phyloP scores from a whole-genome alignment of 1,139 yeast species.

The Scheffersomyces titani region DNA sequence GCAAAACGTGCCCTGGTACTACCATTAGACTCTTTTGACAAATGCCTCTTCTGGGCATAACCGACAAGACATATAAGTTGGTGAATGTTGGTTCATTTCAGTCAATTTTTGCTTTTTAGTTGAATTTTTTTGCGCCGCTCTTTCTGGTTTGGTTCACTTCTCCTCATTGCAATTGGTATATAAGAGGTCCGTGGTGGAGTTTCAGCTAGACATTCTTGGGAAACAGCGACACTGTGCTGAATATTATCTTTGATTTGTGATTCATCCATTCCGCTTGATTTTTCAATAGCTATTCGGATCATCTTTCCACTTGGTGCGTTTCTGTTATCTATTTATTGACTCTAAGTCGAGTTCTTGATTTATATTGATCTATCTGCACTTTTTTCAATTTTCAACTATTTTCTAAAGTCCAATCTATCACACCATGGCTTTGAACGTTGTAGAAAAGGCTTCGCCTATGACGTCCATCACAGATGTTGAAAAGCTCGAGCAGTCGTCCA shows the following conservation, averaged over 20 bases:
- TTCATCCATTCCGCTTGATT: neutral
- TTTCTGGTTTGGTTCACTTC: neutral
- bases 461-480: neutral
- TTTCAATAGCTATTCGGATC: no score
- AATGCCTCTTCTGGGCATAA: neutral
- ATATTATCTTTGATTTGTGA: neutral
- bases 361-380: neutral
- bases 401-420: neutral
- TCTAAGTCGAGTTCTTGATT: no score
- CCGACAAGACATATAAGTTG: neutral
- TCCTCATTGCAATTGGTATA: neutral
- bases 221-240: neutral
- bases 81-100: neutral
- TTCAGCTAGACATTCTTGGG: neutral
- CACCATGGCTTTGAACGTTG: neutral
- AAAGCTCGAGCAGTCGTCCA: slow-evolving; percentile 1
- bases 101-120: neutral
- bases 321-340: no score
- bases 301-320: no score
- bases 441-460: neutral
- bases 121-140: neutral
- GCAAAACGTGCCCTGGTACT: neutral
- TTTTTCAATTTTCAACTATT: neutral
- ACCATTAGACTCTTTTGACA: neutral
- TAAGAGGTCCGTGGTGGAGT: neutral